phyloP scores from a whole-genome alignment of 1,139 yeast species.

The Sugiyamaella japonica region DNA sequence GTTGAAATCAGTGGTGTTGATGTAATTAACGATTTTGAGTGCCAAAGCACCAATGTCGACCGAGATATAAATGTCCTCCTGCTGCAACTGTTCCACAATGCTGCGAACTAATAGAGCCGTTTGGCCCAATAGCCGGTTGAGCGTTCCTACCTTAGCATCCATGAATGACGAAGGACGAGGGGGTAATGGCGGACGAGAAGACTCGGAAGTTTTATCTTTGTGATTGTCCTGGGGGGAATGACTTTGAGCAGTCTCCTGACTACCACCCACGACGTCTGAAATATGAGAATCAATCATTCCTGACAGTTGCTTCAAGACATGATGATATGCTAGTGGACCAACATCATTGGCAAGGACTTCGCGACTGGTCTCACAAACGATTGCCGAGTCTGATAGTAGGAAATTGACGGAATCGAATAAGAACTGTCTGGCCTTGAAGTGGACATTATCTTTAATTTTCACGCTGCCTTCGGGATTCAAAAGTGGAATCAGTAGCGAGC shows the following conservation, averaged over 20 bases:
- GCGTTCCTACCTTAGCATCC: constrained; percentile 25
- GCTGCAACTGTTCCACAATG: constrained; percentile 45
- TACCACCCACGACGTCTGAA: constrained; percentile 22
- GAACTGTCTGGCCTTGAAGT: constrained; percentile 32
- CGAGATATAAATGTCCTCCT: constrained; percentile 44
- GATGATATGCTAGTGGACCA: constrained; percentile 46
- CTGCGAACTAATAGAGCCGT: constrained; percentile 45
- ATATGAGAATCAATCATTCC: constrained; percentile 32
- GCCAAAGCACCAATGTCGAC: constrained; percentile 46
- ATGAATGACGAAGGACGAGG: constrained; percentile 9
- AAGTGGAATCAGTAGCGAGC: constrained; percentile 42
- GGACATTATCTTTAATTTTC: constrained; percentile 31
- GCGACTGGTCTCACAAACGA: constrained; percentile 48
- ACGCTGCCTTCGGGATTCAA: constrained; percentile 30
- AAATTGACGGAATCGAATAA: constrained; percentile 30
- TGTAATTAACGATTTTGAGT: constrained; percentile 39
- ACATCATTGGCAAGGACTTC: constrained; percentile 50
- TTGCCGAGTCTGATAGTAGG: constrained; percentile 29
- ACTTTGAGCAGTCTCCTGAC: neutral
- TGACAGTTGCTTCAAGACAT: constrained; percentile 40
- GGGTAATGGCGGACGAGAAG: constrained; percentile 8
- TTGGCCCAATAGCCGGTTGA: constrained; percentile 45
- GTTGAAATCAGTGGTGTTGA: constrained; percentile 40
- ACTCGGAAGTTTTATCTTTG: neutral
- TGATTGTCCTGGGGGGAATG: neutral